These are phyloP conservation scores for Anacardium occidentale DNA, from an alignment of 345 rosid species.

Conservation along the genomic window DNA sequence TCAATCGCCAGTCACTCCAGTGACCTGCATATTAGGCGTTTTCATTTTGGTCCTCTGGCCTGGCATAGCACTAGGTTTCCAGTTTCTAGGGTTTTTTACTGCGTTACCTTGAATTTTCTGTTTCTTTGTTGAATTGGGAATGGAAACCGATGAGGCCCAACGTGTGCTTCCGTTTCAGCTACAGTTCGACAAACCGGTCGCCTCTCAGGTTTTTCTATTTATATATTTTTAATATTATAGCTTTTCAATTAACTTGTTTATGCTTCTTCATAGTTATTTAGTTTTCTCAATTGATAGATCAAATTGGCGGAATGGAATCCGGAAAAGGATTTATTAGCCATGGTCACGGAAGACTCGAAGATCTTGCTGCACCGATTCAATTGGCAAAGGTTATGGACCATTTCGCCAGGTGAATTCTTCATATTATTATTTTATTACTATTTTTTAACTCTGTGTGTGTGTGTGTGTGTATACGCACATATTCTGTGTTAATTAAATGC, in stretches of 20 bases:
- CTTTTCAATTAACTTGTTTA: background rate
- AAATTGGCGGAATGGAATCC: conserved; percentile 83
- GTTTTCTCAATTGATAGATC: conserved; percentile 29
- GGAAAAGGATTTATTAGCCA: conserved; percentile 81
- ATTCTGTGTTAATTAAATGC: background rate
- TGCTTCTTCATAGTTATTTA: background rate
- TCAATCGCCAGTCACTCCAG: background rate
- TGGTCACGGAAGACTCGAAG: conserved; percentile 81
- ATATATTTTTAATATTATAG: background rate
- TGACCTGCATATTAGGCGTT: background rate
- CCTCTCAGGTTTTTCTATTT: conserved; percentile 58
- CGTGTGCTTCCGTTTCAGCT: conserved; percentile 72
- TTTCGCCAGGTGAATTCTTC: conserved; percentile 55
- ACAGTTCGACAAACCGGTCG: conserved; percentile 74
- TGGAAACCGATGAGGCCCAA: conserved; percentile 70
- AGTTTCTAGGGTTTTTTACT: background rate
- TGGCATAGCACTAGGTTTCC: background rate
- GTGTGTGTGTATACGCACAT: too few species aligned
- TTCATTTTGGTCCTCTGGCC: background rate
- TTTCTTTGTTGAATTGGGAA: conserved; percentile 21
- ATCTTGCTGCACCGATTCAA: conserved; percentile 75
- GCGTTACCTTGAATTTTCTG: too few species aligned
- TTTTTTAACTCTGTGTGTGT: background rate
- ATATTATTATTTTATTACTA: background rate
- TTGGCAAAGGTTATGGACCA: conserved; percentile 91